A percentile compares a stretch with the other conserved stretches of the same genome.
Evolutionary conservation across 768 basidiomycete genomes (phyloP).

Genomic region (Boletus pseudopeckii): DNA sequence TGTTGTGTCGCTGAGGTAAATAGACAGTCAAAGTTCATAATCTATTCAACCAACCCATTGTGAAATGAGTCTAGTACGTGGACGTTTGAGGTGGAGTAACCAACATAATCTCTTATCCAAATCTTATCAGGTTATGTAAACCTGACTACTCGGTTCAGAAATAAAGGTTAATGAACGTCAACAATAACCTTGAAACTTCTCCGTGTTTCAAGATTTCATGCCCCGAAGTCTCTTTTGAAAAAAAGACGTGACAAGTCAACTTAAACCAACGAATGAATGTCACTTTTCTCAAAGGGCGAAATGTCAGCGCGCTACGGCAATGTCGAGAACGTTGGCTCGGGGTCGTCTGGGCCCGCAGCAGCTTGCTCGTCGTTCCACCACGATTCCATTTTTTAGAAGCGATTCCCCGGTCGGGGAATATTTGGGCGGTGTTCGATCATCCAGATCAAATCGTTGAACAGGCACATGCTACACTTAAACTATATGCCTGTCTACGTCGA

Average conservation of each 20-base stretch:
- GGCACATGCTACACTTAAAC: slow-evolving; percentile 3
- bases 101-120: background rate
- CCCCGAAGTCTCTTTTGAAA: slow-evolving; percentile 14
- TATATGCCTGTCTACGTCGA: background rate
- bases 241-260: slow-evolving; percentile 4
- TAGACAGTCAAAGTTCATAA: background rate
- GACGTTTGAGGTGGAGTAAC: slow-evolving; percentile 1
- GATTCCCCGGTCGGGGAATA: background rate
- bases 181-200: slow-evolving; percentile 27
- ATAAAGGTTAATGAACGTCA: slow-evolving; percentile 7
- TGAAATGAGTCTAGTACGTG: slow-evolving; percentile 1
- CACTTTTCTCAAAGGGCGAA: background rate
- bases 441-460: slow-evolving; percentile 1
- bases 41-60: slow-evolving; percentile 26
- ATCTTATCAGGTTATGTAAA: slow-evolving; percentile 29
- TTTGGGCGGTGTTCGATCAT: slow-evolving; percentile 6
- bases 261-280: slow-evolving; percentile 2
- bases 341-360: background rate
- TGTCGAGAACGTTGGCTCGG: slow-evolving; percentile 14
- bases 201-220: slow-evolving; percentile 27
- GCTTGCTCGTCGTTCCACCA: background rate
- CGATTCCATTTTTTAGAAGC: slow-evolving; percentile 23
- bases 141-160: slow-evolving; percentile 5
- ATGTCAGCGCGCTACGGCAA: slow-evolving; percentile 16
- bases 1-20: slow-evolving; percentile 28